Conservation (phyloP, 73 alveolate genomes). For the Urostyla sp. region DNA sequence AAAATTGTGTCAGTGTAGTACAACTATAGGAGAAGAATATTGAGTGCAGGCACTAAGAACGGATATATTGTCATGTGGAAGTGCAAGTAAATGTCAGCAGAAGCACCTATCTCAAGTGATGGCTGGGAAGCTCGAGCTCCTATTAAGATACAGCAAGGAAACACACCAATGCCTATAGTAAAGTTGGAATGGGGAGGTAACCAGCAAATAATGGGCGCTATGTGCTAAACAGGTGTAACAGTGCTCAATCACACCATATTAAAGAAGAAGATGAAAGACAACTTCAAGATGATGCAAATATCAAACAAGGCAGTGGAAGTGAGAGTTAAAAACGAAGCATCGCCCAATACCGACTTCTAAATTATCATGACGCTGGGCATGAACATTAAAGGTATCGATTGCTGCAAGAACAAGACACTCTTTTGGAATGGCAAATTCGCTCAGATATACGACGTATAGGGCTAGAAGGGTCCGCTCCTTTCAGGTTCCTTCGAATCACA, state of each 20-base stretch:
- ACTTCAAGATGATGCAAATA: slow-evolving; percentile 90
- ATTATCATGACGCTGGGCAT: slow-evolving; percentile 78
- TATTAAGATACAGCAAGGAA: slow-evolving; percentile 72
- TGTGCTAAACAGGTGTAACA: slow-evolving; percentile 74
- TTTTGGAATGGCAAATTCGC: slow-evolving; percentile 93
- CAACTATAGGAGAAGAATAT: slow-evolving; percentile 85
- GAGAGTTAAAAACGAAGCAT: slow-evolving; percentile 69
- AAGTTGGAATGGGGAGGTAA: slow-evolving; percentile 89
- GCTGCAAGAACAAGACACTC: slow-evolving; percentile 79
- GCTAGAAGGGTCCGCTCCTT: slow-evolving; percentile 61
- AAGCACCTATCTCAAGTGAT: slow-evolving; percentile 89
- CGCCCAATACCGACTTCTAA: slow-evolving; percentile 76
- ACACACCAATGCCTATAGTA: slow-evolving; percentile 67
- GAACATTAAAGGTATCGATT: slow-evolving; percentile 93
- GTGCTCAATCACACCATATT: slow-evolving; percentile 89
- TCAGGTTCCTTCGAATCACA: slow-evolving; percentile 82
- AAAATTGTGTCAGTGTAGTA: slow-evolving; percentile 86
- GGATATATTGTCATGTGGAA: slow-evolving; percentile 97
- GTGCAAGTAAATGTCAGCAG: slow-evolving; percentile 90
- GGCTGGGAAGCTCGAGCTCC: slow-evolving; percentile 97
- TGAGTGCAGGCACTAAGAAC: slow-evolving; percentile 95
- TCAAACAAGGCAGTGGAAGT: slow-evolving; percentile 90
- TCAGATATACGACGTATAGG: slow-evolving; percentile 86
- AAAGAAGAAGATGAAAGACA: slow-evolving; percentile 90
- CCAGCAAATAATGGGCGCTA: slow-evolving; percentile 86